These are phyloP conservation scores for Flaveria trinervia DNA, from an alignment of 129 eudicot genomes.

Conservation along the genomic window DNA sequence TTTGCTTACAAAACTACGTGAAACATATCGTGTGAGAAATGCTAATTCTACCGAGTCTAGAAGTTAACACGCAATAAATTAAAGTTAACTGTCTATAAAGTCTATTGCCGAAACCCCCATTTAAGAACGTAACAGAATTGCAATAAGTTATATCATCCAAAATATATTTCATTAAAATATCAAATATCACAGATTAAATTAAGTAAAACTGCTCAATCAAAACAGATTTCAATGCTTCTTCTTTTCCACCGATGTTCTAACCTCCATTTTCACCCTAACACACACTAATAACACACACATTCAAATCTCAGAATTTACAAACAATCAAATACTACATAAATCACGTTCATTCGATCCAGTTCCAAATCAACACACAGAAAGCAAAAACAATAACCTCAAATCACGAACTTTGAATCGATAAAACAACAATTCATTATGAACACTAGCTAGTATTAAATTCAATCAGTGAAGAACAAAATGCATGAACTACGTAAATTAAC, in stretches of 20 bases:
- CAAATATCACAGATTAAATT: neutral
- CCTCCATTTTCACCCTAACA: neutral
- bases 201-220: neutral
- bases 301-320: neutral
- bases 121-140: neutral
- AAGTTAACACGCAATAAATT: slow-evolving; percentile 1
- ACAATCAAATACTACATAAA: neutral
- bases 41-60: neutral
- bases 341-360: neutral
- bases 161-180: neutral
- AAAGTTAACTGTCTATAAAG: neutral
- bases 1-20: neutral
- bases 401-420: neutral
- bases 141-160: neutral
- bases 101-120: neutral
- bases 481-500: neutral
- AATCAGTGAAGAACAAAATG: slow-evolving; percentile 10
- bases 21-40: neutral
- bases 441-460: neutral
- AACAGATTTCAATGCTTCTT: neutral
- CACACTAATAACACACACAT: neutral
- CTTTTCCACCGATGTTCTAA: slow-evolving; percentile 6
- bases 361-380: neutral
- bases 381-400: too few relatives aligned
- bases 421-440: neutral